Evolutionary conservation across 768 basidiomycete species (phyloP), one percentile per base, ranked within the genome.

Genomic region (Floccularia luteovirens): DNA sequence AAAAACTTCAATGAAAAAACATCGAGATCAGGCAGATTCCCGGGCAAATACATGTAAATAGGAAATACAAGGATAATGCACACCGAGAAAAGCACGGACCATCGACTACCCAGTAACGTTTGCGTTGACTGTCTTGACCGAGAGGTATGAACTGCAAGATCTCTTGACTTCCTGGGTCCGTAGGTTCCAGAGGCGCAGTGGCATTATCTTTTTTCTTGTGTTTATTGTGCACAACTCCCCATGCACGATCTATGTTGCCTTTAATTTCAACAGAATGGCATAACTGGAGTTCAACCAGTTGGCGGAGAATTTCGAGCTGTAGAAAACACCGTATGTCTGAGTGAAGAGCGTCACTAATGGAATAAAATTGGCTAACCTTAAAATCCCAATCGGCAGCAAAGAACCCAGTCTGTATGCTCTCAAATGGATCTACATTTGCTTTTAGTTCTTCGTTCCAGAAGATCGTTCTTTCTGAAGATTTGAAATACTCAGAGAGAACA

Each of bases 31-130:
- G 61, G 61, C 57, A 56, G 57, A 61, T 62, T 61, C 61, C 62
- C 60, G 64, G 60, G 62, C 70, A 86, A 86, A 84, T 77, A 84
- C 63, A 70, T 64, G 62, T 77, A 86, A 86, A 84, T 77, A 83
- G 59, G 58, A 48, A 48, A 53, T 35, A 43, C 45, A 43, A 39
- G 45, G 46, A 41, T 44, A 53, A 48, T 41, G 43, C 41, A 31
- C 32, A 47, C 50, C 55, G 57, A 58, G 46, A 59, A 61, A 64
- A 56, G 68, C 69, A 88, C 89, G 72, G 69, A 92, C 89, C 85
- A 77, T 91, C 90, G 57, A 75, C 75, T 48, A 83, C 62, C 90
- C 90, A 92, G 61, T 79, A 92, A 38, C 90, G 83, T 59, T 76
- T 85, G 48, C 84, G 76, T 38, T 72, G 69, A 38, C 56, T 59